Conservation (phyloP, 306 rosid species). For the Trifolium repens region DNA sequence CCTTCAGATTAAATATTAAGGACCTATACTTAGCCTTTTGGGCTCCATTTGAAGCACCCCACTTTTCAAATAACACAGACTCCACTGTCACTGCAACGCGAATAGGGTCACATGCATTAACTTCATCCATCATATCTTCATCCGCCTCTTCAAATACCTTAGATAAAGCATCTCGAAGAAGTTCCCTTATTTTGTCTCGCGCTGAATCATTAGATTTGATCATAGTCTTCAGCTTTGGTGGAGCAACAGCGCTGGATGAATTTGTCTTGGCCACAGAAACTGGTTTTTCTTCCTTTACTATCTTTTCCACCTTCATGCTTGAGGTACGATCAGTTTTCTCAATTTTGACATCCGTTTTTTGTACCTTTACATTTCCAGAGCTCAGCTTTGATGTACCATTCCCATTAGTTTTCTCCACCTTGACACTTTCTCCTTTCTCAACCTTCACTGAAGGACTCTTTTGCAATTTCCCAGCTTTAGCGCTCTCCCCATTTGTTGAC, state of each 20-base stretch:
- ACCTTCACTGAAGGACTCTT: conserved; percentile 63
- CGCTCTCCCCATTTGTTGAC: conserved; percentile 56
- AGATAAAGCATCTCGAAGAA: conserved; percentile 77
- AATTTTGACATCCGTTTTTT: conserved; percentile 48
- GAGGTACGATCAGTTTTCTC: conserved; percentile 53
- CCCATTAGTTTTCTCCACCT: conserved; percentile 61
- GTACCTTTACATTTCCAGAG: conserved; percentile 50
- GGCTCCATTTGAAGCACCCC: conserved; percentile 93
- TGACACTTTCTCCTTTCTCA: conserved; percentile 64
- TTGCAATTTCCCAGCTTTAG: conserved; percentile 72
- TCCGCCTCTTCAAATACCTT: conserved; percentile 75
- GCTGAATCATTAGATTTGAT: conserved; percentile 65
- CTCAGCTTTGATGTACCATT: conserved; percentile 55
- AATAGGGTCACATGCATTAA: conserved; percentile 75
- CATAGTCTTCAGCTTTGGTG: conserved; percentile 80
- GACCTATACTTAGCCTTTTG: conserved; percentile 94
- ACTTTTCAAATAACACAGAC: conserved; percentile 77
- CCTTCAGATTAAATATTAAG: conserved; percentile 89
- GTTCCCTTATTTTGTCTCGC: conserved; percentile 81
- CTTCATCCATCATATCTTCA: conserved; percentile 57
- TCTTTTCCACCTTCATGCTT: conserved; percentile 70
- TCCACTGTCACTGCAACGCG: conserved; percentile 89
- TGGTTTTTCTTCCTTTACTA: conserved; percentile 58
- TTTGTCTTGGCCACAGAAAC: conserved; percentile 55
- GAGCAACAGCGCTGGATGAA: conserved; percentile 46